Evolutionary conservation across 2,329 filamentous ascomycete species (phyloP).

Genomic region (Magnaporthales sp.): DNA sequence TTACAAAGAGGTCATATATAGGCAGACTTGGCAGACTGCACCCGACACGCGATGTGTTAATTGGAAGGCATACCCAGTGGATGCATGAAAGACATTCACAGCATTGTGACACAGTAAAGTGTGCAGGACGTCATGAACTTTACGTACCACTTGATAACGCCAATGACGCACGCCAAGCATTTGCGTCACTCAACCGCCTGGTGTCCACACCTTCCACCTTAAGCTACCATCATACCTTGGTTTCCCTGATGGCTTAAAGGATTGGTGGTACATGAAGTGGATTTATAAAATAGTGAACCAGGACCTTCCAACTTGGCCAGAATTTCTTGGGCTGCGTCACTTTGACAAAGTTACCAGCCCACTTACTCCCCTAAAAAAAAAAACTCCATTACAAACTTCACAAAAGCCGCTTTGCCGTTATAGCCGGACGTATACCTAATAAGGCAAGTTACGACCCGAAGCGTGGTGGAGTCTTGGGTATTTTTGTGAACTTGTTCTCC

Average conservation of each 20-base stretch:
- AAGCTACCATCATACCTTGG: background rate
- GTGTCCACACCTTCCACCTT: background rate
- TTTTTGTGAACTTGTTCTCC: too few relatives aligned
- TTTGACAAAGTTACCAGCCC: background rate
- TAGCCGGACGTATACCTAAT: background rate
- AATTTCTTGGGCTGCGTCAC: background rate
- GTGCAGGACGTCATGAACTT: background rate
- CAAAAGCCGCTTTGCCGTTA: background rate
- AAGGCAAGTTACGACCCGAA: background rate
- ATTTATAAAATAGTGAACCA: background rate
- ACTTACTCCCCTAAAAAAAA: background rate
- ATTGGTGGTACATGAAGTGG: background rate
- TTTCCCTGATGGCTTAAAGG: background rate
- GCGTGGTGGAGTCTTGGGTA: too few relatives aligned
- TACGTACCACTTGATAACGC: background rate
- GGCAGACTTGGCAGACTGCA: background rate
- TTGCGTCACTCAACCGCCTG: background rate
- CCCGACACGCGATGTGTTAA: background rate
- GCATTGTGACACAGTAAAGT: background rate
- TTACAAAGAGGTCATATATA: background rate
- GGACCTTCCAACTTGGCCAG: background rate
- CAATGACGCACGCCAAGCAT: background rate
- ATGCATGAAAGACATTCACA: background rate
- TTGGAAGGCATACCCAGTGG: background rate
- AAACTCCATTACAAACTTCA: background rate